Evolutionary conservation across 2,329 filamentous ascomycete species (phyloP), one percentile per base, ranked within the genome.

Genomic region (Aspergillus pseudoviridinutans): DNA sequence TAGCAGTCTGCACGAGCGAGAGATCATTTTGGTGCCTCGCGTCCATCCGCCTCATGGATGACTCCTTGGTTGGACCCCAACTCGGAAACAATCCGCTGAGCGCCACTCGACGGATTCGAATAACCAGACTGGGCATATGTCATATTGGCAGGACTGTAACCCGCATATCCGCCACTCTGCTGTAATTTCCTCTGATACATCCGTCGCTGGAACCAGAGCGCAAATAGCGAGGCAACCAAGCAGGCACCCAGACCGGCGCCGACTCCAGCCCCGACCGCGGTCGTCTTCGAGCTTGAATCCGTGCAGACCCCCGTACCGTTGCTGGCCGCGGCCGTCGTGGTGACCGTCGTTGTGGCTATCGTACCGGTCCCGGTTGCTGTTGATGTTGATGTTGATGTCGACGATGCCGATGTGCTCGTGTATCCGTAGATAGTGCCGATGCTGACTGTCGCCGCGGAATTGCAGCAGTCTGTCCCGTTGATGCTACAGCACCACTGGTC

Each of bases 401-500:
- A 14, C 4, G 54, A 12, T 7, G 32, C 14, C 32, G 32, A 38
- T 38, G 14, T 38, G 32, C 14, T 38, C 2, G 32, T 38, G 14
- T 38, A 38, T 38, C 32, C 32, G 32, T 38, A 38, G 4, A 58
- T 20, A 5, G 49, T 58, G 3, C 56, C 56, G 28, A 58, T 58
- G 8, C 32, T 24, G 10, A 58, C 32, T 3, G 54, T 47, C 20
- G 41, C 51, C 14, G 52, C 56, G 12, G 49, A 10, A 3, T 42
- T 52, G 47, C 56, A 58, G 49, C 56, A 58, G 32, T 58, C 29
- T 4, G 52, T 44, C 4, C 56, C 56, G 25, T 32, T 51, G 5
- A 22, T 3, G 24, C 56, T 58, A 22, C 56, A 58, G 20, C 56
- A 58, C 56, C 56, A 58, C 44, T 47, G 24, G 24, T 47, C 24